These are phyloP conservation scores for Kappamyces sp. DNA, from an alignment of 192 early-diverging fungal genomes.

Conservation along the genomic window DNA sequence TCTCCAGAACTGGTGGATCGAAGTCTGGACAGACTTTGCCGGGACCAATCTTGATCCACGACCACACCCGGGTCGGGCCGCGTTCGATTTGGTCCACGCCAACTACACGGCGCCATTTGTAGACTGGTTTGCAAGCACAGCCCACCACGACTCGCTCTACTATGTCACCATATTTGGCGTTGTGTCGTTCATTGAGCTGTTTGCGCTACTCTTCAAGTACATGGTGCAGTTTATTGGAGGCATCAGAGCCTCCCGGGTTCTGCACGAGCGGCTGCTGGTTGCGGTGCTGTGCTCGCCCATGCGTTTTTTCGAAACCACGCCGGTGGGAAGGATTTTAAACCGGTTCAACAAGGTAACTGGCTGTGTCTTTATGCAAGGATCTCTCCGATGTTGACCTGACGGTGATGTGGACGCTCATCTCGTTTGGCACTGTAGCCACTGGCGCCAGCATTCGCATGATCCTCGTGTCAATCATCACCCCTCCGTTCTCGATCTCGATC, in stretches of 20 bases:
- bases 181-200: constrained; percentile 23
- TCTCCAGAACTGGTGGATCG: constrained; percentile 32
- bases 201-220: constrained; percentile 15
- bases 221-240: constrained; percentile 18
- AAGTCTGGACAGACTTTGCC: constrained; percentile 24
- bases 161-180: constrained; percentile 29
- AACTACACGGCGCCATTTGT: neutral
- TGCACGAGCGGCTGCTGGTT: constrained; percentile 27
- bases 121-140: neutral
- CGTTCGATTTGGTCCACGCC: neutral
- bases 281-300: constrained; percentile 29
- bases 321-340: constrained; percentile 66
- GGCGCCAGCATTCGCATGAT: constrained; percentile 7
- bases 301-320: constrained; percentile 62
- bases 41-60: neutral
- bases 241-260: constrained; percentile 19
- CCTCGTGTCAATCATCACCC: constrained; percentile 43
- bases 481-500: constrained; percentile 40
- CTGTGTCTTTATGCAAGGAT: constrained; percentile 68
- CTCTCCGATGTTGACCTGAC: constrained; percentile 44
- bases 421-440: constrained; percentile 4
- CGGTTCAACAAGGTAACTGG: constrained; percentile 26
- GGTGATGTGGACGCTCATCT: constrained; percentile 10
- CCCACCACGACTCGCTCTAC: constrained; percentile 3
- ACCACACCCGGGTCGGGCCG: neutral